Evolutionary conservation across 1,139 yeast genomes (phyloP), one percentile per base, ranked within the genome.

Genomic region (Protomyces macrosporus): DNA sequence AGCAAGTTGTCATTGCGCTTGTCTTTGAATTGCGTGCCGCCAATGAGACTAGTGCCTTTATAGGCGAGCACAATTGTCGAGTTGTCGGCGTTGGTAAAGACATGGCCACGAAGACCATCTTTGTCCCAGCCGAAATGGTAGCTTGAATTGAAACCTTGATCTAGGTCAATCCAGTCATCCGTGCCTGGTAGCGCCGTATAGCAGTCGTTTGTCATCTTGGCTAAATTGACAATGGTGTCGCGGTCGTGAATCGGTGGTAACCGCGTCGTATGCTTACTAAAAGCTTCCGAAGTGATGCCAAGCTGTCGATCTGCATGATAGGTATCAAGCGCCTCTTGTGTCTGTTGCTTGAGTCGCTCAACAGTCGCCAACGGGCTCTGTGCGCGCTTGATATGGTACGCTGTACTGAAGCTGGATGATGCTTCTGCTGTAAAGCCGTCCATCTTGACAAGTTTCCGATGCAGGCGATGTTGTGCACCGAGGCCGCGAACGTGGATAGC

Each of bases 151-250:
- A 88, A 87, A 0, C 82, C 81, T 32, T 78, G 81, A 0, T 85
- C 85, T 4, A 91, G 85, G 70, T 91, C 95, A 54, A 87, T 77
- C 98, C 98, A 93, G 73, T 90, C 96, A 64, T 91, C 96, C 45
- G 84, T 82, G 48, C 78, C 75, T 1, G 98, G 97, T 45, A 83
- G 77, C 59, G 82, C 81, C 1, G 90, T 96, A 72, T 93, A 93
- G 1, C 98, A 98, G 74, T 93, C 88, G 1, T 96, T 88, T 0
- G 97, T 84, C 82, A 93, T 87, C 64, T 87, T 76, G 0, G 98
- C 98, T 55, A 93, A 76, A 1, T 88, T 78, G 4, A 91, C 78
- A 4, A 93, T 73, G 0, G 97, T 88, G 50, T 83, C 84, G 63
- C 81, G 81, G 74, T 91, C 96, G 2, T 42, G 48, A 14, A 42